Evolutionary conservation across 2,329 filamentous ascomycete genomes (phyloP).

Genomic region (Botrytis tulipae): DNA sequence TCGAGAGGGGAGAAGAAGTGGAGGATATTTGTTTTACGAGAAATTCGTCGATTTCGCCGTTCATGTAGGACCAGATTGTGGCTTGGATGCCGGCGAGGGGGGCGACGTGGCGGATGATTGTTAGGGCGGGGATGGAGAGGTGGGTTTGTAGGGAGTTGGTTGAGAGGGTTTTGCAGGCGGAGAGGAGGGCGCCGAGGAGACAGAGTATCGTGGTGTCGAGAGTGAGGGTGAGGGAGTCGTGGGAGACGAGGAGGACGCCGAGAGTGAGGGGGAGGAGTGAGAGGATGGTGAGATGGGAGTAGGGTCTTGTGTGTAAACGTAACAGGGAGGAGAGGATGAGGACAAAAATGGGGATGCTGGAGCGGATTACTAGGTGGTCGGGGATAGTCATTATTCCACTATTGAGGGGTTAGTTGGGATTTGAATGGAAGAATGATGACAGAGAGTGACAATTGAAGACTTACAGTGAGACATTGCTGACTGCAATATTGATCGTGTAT

Average conservation of each 20-base stretch:
- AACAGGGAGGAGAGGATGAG: constrained; percentile 58
- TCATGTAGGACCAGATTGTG: constrained; percentile 50
- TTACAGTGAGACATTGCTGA: constrained; percentile 61
- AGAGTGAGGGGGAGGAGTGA: constrained; percentile 60
- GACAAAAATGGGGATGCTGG: constrained; percentile 60
- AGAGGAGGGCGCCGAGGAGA: neutral
- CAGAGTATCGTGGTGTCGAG: constrained; percentile 49
- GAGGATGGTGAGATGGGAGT: constrained; percentile 56
- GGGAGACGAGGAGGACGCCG: constrained; percentile 57
- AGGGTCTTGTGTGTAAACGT: constrained; percentile 51
- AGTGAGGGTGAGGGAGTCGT: constrained; percentile 52
- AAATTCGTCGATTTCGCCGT: constrained; percentile 51
- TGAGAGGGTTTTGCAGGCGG: constrained; percentile 4
- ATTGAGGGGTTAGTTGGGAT: neutral
- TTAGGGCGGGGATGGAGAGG: neutral
- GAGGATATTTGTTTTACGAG: constrained; percentile 25
- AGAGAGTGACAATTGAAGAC: neutral
- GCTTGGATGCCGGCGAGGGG: constrained; percentile 58
- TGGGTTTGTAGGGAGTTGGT: neutral
- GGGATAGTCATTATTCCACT: constrained; percentile 59
- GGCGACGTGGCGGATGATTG: constrained; percentile 51
- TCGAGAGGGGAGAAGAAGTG: constrained; percentile 29
- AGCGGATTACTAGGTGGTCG: constrained; percentile 64
- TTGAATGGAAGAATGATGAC: neutral
- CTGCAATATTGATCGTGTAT: constrained; percentile 62